These are phyloP conservation scores for Aspergillus felis DNA, from an alignment of 2,329 filamentous ascomycete species.

Conservation along the genomic window DNA sequence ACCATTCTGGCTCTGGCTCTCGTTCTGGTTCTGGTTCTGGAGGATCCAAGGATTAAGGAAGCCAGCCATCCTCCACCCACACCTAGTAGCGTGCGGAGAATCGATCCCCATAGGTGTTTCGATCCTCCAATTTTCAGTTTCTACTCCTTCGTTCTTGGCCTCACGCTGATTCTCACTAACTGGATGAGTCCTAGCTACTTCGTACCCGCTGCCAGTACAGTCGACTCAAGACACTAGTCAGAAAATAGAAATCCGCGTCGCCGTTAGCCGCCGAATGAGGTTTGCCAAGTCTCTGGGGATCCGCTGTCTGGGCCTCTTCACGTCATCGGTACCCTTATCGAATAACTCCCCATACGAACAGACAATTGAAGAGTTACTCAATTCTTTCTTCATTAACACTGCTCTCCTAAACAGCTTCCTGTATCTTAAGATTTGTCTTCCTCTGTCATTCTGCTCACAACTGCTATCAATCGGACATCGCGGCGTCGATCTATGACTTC, in stretches of 20 bases:
- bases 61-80: background rate
- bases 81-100: background rate
- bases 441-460: background rate
- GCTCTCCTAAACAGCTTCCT: background rate
- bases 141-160: background rate
- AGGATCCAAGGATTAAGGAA: background rate
- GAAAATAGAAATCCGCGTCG: background rate
- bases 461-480: background rate
- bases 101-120: no score
- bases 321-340: constrained; percentile 7
- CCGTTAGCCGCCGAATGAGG: constrained; percentile 1
- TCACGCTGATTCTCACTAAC: background rate
- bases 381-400: background rate
- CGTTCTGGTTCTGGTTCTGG: no score
- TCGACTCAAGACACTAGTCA: background rate
- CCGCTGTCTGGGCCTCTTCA: constrained; percentile 6
- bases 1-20: background rate
- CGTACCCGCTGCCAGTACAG: no score
- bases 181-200: background rate
- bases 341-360: background rate
- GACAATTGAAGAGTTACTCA: background rate
- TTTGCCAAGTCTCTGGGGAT: constrained; percentile 5
- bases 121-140: no score
- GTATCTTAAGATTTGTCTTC: background rate
- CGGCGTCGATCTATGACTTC: background rate